Base-by-base conservation (phyloP, 371 early-diverging fungal species). In the Nosema muscidifuracis region DNA sequence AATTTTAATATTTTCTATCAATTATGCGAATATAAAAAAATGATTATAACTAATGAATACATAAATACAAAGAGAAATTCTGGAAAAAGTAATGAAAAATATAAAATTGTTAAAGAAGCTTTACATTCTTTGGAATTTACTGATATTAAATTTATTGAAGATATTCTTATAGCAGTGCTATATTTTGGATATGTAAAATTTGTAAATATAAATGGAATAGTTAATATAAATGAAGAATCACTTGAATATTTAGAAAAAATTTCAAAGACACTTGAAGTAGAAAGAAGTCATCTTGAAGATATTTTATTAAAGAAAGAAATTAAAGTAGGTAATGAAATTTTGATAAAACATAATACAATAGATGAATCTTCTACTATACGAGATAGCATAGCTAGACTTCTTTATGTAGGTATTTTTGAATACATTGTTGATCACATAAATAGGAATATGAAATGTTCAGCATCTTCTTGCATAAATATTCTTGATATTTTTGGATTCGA, bases 1-100 rank as follows among this genome's bases (percentile, higher is more conserved):
- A 89, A 87, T 53, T 94, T 91, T 79, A 89, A 93, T 78, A 87
- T 91, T 33, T 92, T 94, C 74, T 90, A 92, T 40, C 70, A 47
- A 47, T n/a, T 47, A n/a, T 47, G 47, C n/a, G n/a, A 6, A 12
- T 47, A 47, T 47, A 47, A 47, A 65, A 30, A 78, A 75, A 47
- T 55, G 20, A 16, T 71, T 53, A 24, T 74, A 66, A 62, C 79
- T 1, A 24, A 31, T 18, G 31, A 7, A 40, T 57, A 31, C 65
- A 42, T 55, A 66, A 38, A 89, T 64, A 90, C 47, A 47, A 47
- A 6, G 4, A 20, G n/a, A 10, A 10, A 10, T 90, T 91, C 67
- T 81, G 88, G 36, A 81, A 88, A 57, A 34, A 78, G 89, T 79
- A 83, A 74, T 18, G 90, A 90, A n/a, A 71, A 65, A 78, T 85